Percentiles rank a stretch among this genome's conserved stretches.
These are phyloP conservation scores for Schrenkiella parvula DNA, from an alignment of 345 rosid genomes.

Conservation along the genomic window DNA sequence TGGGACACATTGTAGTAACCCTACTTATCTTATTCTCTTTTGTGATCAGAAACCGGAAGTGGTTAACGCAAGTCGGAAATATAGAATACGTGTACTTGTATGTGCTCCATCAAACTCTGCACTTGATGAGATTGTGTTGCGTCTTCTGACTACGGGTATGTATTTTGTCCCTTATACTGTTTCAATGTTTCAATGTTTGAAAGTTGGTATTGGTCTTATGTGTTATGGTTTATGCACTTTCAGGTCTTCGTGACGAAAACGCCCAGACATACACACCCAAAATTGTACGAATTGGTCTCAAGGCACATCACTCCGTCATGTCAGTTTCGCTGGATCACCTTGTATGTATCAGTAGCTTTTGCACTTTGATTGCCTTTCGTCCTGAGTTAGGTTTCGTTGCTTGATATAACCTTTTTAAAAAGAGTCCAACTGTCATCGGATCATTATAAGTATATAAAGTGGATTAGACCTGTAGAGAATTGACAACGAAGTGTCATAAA, in stretches of 20 bases:
- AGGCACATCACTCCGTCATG: slow-evolving; percentile 82
- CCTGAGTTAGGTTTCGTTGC: background rate
- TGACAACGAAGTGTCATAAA: background rate
- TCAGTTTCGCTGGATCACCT: slow-evolving; percentile 85
- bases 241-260: slow-evolving; percentile 86
- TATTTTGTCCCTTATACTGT: background rate
- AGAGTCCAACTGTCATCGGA: background rate
- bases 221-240: slow-evolving; percentile 16
- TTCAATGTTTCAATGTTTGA: background rate
- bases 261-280: slow-evolving; percentile 66
- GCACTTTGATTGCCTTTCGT: background rate
- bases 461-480: background rate
- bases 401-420: background rate
- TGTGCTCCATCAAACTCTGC: slow-evolving; percentile 99
- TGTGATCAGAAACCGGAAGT: slow-evolving; percentile 81
- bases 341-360: slow-evolving; percentile 46
- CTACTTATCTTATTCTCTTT: slow-evolving; percentile 3
- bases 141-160: slow-evolving; percentile 74
- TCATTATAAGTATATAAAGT: background rate
- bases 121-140: slow-evolving; percentile 90
- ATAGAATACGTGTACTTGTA: slow-evolving; percentile 75
- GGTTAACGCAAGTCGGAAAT: slow-evolving; percentile 62
- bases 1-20: background rate
- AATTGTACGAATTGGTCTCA: slow-evolving; percentile 93
- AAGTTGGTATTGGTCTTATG: slow-evolving; percentile 9